Conservation (phyloP, 805 yeast species). For the Sungouiella blattae region DNA sequence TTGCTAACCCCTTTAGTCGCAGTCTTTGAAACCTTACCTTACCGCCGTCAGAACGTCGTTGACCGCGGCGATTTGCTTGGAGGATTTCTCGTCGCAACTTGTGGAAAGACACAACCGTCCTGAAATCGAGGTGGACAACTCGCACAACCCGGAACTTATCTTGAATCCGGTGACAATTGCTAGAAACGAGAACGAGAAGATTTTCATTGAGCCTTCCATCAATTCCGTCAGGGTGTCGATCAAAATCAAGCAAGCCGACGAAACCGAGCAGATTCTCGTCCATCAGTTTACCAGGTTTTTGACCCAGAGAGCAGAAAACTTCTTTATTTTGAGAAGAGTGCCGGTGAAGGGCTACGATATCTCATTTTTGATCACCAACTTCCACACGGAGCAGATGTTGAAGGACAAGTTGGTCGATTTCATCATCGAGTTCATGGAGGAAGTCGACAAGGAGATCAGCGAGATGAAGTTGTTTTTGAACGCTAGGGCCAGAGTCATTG, state of each 20-base stretch:
- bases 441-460: slow-evolving; percentile 96
- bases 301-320: slow-evolving; percentile 93
- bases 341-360: slow-evolving; percentile 92
- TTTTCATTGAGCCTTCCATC: slow-evolving; percentile 88
- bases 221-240: slow-evolving; percentile 89
- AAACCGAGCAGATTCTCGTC: slow-evolving; percentile 89
- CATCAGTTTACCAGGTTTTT: slow-evolving; percentile 92
- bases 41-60: slow-evolving; percentile 90
- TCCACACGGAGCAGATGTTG: slow-evolving; percentile 93
- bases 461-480: slow-evolving; percentile 96
- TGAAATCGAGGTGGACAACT: slow-evolving; percentile 82
- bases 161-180: slow-evolving; percentile 87
- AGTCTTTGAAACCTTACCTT: slow-evolving; percentile 92
- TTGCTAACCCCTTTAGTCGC: too few relatives aligned
- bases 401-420: slow-evolving; percentile 94
- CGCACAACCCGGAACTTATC: slow-evolving; percentile 71
- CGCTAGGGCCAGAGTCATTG: slow-evolving; percentile 96
- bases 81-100: slow-evolving; percentile 90
- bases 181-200: slow-evolving; percentile 89
- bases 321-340: slow-evolving; percentile 83
- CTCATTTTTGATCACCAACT: slow-evolving; percentile 87
- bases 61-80: slow-evolving; percentile 88
- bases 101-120: slow-evolving; percentile 98
- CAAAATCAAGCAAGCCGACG: slow-evolving; percentile 95
- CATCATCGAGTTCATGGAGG: slow-evolving; percentile 98